These are phyloP conservation scores for Knoxdaviesia capensis DNA, from an alignment of 2,329 filamentous ascomycete genomes.

Conservation along the genomic window DNA sequence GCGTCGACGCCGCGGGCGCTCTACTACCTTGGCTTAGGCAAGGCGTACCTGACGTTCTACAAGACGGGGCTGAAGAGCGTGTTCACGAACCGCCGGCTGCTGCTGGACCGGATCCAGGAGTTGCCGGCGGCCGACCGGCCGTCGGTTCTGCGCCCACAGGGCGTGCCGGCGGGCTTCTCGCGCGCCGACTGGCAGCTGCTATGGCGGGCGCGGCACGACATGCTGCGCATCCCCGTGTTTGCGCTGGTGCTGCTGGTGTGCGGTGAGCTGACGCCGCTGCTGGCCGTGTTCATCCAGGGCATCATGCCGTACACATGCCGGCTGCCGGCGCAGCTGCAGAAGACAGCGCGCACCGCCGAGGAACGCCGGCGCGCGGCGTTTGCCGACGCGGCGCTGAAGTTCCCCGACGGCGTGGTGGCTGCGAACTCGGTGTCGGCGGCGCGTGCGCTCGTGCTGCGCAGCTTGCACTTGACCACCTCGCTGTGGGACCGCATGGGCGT, in stretches of 20 bases:
- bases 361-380: conserved; percentile 28
- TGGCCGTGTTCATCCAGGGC: conserved; percentile 49
- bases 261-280: conserved; percentile 70
- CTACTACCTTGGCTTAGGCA: conserved; percentile 43
- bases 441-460: conserved; percentile 15
- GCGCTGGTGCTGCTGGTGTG: conserved; percentile 53
- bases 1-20: conserved; percentile 20
- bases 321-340: conserved; percentile 52
- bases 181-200: conserved; percentile 54
- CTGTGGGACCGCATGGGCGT: conserved; percentile 29
- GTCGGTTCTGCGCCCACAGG: conserved; percentile 14
- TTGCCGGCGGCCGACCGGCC: conserved; percentile 34
- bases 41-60: conserved; percentile 70
- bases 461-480: conserved; percentile 21
- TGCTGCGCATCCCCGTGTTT: conserved; percentile 62
- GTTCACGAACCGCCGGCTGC: conserved; percentile 39
- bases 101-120: conserved; percentile 20
- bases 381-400: conserved; percentile 15
- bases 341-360: conserved; percentile 17
- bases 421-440: neutral
- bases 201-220: conserved; percentile 47
- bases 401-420: conserved; percentile 14
- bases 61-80: conserved; percentile 64
- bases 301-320: conserved; percentile 67
- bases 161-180: conserved; percentile 19